Conservation (phyloP, 73 alveolate genomes). For the Symbiodinium pilosum region DNA sequence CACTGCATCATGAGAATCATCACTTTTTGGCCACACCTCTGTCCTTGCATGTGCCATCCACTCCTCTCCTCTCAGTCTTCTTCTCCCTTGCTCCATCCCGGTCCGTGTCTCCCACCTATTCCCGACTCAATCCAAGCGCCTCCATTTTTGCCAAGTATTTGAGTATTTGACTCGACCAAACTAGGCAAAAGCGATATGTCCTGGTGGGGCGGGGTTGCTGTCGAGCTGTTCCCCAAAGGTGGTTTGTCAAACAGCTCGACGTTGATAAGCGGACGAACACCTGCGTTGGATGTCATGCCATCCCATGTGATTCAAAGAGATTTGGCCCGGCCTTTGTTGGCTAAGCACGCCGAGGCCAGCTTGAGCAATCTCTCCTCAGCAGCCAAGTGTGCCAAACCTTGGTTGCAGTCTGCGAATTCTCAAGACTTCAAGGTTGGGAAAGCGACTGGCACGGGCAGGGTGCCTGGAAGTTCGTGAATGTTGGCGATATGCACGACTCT, state of each 20-base stretch:
- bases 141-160: too few relatives aligned
- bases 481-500: background rate
- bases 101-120: too few relatives aligned
- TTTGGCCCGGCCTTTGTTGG: background rate
- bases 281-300: background rate
- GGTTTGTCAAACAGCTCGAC: background rate
- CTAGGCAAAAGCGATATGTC: too few relatives aligned
- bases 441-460: background rate
- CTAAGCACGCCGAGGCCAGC: background rate
- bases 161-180: too few relatives aligned
- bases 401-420: background rate
- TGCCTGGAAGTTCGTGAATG: background rate
- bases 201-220: conserved; percentile 17
- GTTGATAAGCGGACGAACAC: background rate
- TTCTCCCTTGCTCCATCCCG: too few relatives aligned
- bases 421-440: too few relatives aligned
- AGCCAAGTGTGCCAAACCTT: conserved; percentile 10
- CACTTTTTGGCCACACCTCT: too few relatives aligned
- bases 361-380: conserved; percentile 6
- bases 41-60: too few relatives aligned
- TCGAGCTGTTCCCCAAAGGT: background rate
- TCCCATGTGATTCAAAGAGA: background rate
- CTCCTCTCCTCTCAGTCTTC: too few relatives aligned
- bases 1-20: too few relatives aligned
- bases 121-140: too few relatives aligned